Conservation (phyloP, 2,329 filamentous ascomycete species). For the Keithomyces neogunnii region DNA sequence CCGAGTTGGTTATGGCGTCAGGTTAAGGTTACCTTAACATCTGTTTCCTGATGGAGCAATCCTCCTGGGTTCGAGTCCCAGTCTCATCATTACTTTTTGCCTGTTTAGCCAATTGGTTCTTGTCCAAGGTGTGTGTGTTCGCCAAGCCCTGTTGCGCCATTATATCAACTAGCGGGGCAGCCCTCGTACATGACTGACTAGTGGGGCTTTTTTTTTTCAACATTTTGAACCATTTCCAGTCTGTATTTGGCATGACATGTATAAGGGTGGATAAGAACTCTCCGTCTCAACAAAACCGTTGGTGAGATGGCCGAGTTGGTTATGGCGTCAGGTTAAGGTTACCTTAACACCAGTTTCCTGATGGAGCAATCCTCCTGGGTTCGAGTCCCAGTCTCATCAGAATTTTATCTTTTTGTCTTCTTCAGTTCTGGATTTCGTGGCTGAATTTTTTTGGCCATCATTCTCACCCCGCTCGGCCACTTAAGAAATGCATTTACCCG, state of each 20-base stretch:
- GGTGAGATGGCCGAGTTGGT: conserved; percentile 13
- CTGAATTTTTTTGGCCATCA: too few relatives aligned
- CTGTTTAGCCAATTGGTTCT: too few relatives aligned
- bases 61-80: conserved; percentile 28
- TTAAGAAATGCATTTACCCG: too few relatives aligned
- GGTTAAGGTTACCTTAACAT: conserved; percentile 24
- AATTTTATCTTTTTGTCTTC: not conserved
- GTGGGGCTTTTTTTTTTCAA: too few relatives aligned
- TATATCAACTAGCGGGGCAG: too few relatives aligned
- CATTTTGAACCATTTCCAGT: too few relatives aligned
- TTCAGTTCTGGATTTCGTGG: too few relatives aligned
- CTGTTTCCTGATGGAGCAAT: conserved; percentile 24
- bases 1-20: conserved; percentile 23
- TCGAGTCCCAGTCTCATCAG: conserved; percentile 26
- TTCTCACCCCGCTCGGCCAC: too few relatives aligned
- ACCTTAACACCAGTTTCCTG: conserved; percentile 21
- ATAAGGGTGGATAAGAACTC: not conserved
- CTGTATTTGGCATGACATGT: too few relatives aligned
- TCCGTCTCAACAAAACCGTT: rapidly evolving
- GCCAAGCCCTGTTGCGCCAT: too few relatives aligned
- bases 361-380: conserved; percentile 27
- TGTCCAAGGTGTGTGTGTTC: too few relatives aligned
- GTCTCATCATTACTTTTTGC: conserved; percentile 17
- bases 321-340: conserved; percentile 27
- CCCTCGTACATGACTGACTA: too few relatives aligned